Evolutionary conservation across 2,329 filamentous ascomycete species (phyloP), one percentile per base, ranked within the genome.

Genomic region (Grosmannia penicillata): DNA sequence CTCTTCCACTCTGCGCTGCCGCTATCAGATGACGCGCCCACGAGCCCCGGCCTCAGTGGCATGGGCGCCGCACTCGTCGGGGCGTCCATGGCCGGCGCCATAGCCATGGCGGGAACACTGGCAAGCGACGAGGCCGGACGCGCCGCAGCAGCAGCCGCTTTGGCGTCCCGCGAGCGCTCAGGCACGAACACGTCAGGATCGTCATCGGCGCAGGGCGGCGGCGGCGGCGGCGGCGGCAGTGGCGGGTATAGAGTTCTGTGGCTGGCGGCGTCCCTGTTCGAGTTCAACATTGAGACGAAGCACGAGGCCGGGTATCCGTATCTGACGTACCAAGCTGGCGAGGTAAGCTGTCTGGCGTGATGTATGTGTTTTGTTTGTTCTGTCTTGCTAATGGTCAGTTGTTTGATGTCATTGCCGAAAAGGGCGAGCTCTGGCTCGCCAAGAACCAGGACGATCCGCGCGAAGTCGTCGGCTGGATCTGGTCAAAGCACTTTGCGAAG

Each of bases 341-440:
- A 98, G 66, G 78, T 81, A 55, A 28, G 42, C 19, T 28, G 21
- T 14, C 23, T 3, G 6, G 3, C 18, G 17, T 33, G 28, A 30
- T 17, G n/a, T n/a, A 30, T 27, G n/a, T 26, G 15, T 36, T 11
- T 14, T 24, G 3, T 13, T 18, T 10, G 13, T 25, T 14, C 17
- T 22, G n/a, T 24, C 18, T 15, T 35, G 10, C 19, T 14, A 37
- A 10, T 26, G 3, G 18, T 46, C 34, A 80, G 72, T 83, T 89
- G 45, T 89, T 89, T 52, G 82, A 89, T 60, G 81, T 98, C 38
- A 85, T 98, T 53, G 91, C 81, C 23, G 87, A 95, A 58, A 95
- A 95, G 56, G 91, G 91, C 46, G 91, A 98, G 63, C 70, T 96
- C 35, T 98, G 91, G 91, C 75, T 98, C 41, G 91, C 91, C 38